Conservation (phyloP, 176 grass and related monocot genomes). For the Oryza meyeriana region DNA sequence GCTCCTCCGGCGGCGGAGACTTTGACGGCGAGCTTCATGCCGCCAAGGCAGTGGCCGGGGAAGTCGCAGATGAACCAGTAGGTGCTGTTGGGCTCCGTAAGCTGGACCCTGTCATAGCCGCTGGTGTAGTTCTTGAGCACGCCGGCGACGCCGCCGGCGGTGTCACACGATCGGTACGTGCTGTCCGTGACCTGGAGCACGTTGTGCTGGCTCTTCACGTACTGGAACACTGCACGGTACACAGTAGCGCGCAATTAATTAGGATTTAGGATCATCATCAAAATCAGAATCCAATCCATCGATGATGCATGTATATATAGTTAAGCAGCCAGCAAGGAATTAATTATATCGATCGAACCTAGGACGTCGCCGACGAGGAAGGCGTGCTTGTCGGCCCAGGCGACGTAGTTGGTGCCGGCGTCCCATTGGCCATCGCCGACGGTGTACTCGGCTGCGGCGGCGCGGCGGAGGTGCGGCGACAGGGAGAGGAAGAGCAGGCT, state of each 20-base stretch:
- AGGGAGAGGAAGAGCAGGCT: not conserved
- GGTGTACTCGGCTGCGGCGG: not conserved
- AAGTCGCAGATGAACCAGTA: slow-evolving; percentile 65
- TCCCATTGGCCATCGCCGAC: slow-evolving; percentile 39
- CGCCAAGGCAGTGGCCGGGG: slow-evolving; percentile 40
- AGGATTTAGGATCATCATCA: not conserved
- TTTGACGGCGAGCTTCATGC: slow-evolving; percentile 47
- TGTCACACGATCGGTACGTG: slow-evolving; percentile 40
- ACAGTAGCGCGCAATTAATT: too few relatives aligned
- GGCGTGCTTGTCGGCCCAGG: slow-evolving; percentile 10
- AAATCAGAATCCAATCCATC: not conserved
- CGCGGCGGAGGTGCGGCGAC: not conserved
- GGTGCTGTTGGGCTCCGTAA: slow-evolving; percentile 5
- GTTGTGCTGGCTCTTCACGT: slow-evolving; percentile 50
- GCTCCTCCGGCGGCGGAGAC: not conserved
- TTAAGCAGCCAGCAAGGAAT: too few relatives aligned
- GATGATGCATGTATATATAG: too few relatives aligned
- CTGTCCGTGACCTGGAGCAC: slow-evolving; percentile 43
- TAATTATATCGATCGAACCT: slow-evolving; percentile 13
- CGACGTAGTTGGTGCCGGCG: slow-evolving; percentile 43
- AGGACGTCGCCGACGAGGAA: slow-evolving; percentile 45
- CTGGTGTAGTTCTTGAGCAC: slow-evolving; percentile 28
- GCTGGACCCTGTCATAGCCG: slow-evolving; percentile 42
- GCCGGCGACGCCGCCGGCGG: not conserved
- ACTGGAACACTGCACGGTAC: slow-evolving; percentile 37